Evolutionary conservation across 73 alveolate species (phyloP), one percentile per base, ranked within the genome.

Genomic region (Blepharisma japonicum): DNA sequence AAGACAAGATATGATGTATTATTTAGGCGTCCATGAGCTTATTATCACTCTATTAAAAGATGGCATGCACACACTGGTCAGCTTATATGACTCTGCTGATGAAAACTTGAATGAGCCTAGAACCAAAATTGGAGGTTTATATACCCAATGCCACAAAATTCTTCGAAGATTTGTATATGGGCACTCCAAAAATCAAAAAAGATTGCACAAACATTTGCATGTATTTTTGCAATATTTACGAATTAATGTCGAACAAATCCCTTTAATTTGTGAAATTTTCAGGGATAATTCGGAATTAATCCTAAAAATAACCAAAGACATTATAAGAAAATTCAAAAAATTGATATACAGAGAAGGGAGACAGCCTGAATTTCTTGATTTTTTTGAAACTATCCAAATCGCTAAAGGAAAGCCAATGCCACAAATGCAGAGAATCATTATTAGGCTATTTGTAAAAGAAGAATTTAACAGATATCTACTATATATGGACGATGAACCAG

Each of bases 201-300:
- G 68, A 25, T 54, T 85, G 0, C 67, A 55, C 42, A 32, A 85
- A 9, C 48, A 68, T 18, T 20, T 85, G 9, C 81, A 80, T 80
- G 80, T 50, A 7, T 27, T 66, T 27, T 47, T 81, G 23, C 71
- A 85, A 45, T 81, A 68, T 32, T 27, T 85, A n/a, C 71, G 70
- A 21, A 53, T 81, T n/a, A 85, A 80, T 51, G 81, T 85, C 11
- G 89, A 85, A 6, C 76, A 85, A 66, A 71, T 85, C 9, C 79
- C 84, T n/a, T 55, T 85, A 23, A 82, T 85, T 8, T 85, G 92
- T 72, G 92, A 85, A 47, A 81, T 85, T 42, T 85, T 39, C 55
- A 80, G 79, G 27, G 86, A 85, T 48, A 85, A 85, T 72, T n/a
- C 49, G 0, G 56, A 71, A 14, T 42, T 85, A 32, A 46, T 85